Evolutionary conservation across 106 monocot genomes (phyloP).

Genomic region (Dioscorea alata): DNA sequence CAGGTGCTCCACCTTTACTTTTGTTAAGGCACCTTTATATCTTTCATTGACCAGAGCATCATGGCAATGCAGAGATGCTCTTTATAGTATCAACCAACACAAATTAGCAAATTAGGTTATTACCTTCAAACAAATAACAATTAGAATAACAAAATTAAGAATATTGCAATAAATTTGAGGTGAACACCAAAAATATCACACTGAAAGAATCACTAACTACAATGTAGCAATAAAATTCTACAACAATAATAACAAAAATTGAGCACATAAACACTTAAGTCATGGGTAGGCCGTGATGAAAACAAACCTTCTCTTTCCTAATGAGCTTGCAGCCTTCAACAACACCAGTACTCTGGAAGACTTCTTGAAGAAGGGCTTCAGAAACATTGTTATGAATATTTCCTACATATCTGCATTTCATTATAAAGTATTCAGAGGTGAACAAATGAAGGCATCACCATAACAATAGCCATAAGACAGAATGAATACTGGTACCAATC

Average conservation of each 20-base stretch:
- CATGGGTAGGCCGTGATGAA: not conserved
- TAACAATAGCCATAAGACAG: not conserved
- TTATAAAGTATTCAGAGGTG: not conserved
- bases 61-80: not conserved
- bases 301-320: constrained; percentile 64
- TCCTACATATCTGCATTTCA: constrained; percentile 52
- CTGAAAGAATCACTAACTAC: not conserved
- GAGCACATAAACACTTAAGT: too few species aligned
- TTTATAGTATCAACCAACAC: not conserved
- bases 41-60: not conserved
- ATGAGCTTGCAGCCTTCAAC: constrained; percentile 88
- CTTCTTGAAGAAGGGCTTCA: constrained; percentile 72
- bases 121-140: not conserved
- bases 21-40: not conserved
- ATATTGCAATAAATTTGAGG: not conserved
- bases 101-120: not conserved
- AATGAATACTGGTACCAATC: not conserved
- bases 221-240: not conserved
- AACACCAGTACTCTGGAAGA: constrained; percentile 66
- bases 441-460: too few species aligned
- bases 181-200: not conserved
- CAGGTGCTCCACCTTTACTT: not conserved
- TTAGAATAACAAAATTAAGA: not conserved
- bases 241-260: not conserved
- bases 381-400: constrained; percentile 73